Base-by-base conservation (phyloP, 345 rosid genomes). In the Ailanthus altissimus region DNA sequence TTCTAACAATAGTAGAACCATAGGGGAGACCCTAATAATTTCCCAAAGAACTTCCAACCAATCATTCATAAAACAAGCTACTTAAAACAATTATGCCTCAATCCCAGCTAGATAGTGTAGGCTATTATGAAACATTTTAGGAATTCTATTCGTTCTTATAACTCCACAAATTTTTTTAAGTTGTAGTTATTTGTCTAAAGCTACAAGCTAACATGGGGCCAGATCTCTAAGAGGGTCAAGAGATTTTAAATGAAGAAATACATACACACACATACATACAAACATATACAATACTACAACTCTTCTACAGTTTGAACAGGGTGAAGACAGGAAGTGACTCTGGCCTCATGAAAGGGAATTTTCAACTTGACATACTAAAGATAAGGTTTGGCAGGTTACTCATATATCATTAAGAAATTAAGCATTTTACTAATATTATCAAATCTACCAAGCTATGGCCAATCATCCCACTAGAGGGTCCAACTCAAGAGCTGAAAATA, bases 321-420 rank as follows among this genome's bases (percentile, higher is more conserved):
- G 32, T 72, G 40, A 23, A 57, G 60, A 42, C 23, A 72, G 42
- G 65, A 5, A 70, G 45, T 28, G 42, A 69, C 43, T 67, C 36
- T 23, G 20, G 45, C 11, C 68, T 1, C 5, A 46, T 73, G 18
- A 60, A 59, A 57, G 16, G 10, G 23, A 42, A 26, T 9, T 72
- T 58, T 72, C 42, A 58, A 45, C 57, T 73, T 61, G 68, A 14
- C 23, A 45, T 25, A 5, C 46, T 26, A 67, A 16, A 45, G 26
- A 67, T 23, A 46, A 14, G 36, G 53, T 13, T 6, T 28, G 5
- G n/a, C n/a, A n/a, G n/a, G n/a, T n/a, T n/a, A n/a, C n/a, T n/a
- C n/a, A n/a, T n/a, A n/a, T n/a, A n/a, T n/a, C n/a, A n/a, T 25
- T 59, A 12, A 26, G 57, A 46, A 47, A 47, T 28, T 5, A 74